These are phyloP conservation scores for Fusarium zealandicum DNA, from an alignment of 2,329 filamentous ascomycete species.

Conservation along the genomic window DNA sequence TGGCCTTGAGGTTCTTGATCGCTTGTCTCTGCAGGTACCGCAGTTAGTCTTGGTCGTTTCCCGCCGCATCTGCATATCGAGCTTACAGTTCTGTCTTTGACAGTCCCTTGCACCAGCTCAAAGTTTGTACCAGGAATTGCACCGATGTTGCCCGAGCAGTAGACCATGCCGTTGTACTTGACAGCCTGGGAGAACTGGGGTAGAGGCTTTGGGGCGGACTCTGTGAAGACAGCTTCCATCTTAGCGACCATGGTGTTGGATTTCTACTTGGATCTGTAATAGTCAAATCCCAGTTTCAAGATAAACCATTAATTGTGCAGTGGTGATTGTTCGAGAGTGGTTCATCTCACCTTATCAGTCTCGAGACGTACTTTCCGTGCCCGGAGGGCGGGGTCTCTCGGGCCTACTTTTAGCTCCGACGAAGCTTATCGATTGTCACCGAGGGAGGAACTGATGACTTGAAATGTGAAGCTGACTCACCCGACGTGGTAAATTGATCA, in stretches of 20 bases:
- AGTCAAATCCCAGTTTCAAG: not conserved
- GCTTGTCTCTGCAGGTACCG: slow-evolving; percentile 48
- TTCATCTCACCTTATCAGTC: not conserved
- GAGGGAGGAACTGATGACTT: no score
- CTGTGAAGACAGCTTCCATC: slow-evolving; percentile 9
- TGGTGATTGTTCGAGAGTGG: not conserved
- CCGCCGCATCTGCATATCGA: no score
- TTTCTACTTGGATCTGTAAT: not conserved
- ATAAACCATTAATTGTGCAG: no score
- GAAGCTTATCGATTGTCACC: not conserved
- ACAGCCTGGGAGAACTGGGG: slow-evolving; percentile 68
- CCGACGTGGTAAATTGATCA: no score
- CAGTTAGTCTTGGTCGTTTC: not conserved
- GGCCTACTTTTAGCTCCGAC: not conserved
- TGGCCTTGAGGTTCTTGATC: slow-evolving; percentile 63
- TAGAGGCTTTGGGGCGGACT: slow-evolving; percentile 40
- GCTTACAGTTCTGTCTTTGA: slow-evolving; percentile 56
- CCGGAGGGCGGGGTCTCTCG: not conserved
- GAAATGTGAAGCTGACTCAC: no score
- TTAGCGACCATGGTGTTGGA: not conserved
- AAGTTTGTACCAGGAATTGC: slow-evolving; percentile 59
- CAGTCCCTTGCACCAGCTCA: slow-evolving; percentile 61
- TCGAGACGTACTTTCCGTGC: not conserved
- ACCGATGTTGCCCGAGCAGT: slow-evolving; percentile 71
- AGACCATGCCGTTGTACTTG: slow-evolving; percentile 71